A percentile compares a stretch with the other conserved stretches of the same genome.
Conservation (phyloP, 257 asterid genomes). For the Jasminum sambac region DNA sequence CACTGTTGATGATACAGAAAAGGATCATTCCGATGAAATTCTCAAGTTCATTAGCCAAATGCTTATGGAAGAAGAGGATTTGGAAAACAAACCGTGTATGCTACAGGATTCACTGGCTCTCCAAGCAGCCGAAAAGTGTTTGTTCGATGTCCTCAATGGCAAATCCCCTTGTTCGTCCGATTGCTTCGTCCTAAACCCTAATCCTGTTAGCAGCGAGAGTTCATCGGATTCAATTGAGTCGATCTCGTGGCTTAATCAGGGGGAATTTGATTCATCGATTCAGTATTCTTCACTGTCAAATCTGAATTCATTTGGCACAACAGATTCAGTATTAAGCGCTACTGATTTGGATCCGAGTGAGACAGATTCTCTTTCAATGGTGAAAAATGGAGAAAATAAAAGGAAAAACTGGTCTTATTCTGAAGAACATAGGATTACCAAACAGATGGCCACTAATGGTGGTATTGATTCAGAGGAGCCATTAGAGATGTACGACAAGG, state of each 20-base stretch:
- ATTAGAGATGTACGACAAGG: conserved; percentile 44
- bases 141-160: conserved; percentile 55
- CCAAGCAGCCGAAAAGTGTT: conserved; percentile 73
- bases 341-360: background rate
- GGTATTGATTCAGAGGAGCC: conserved; percentile 29
- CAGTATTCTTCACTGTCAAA: conserved; percentile 2
- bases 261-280: conserved; percentile 16
- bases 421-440: conserved; percentile 32
- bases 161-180: conserved; percentile 9
- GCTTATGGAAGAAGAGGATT: conserved; percentile 77
- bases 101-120: conserved; percentile 66
- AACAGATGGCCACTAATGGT: conserved; percentile 30
- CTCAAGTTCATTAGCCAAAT: conserved; percentile 57
- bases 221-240: conserved; percentile 30
- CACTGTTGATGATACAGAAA: conserved; percentile 24
- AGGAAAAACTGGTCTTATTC: too few species aligned
- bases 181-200: conserved; percentile 16
- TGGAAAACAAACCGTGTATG: conserved; percentile 66
- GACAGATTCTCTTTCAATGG: background rate
- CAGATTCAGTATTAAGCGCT: too few species aligned
- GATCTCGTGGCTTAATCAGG: background rate
- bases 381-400: conserved; percentile 9
- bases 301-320: too few species aligned
- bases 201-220: background rate
- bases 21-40: conserved; percentile 50